Conservation (phyloP, 805 yeast species). For the Brettanomyces anomalus region DNA sequence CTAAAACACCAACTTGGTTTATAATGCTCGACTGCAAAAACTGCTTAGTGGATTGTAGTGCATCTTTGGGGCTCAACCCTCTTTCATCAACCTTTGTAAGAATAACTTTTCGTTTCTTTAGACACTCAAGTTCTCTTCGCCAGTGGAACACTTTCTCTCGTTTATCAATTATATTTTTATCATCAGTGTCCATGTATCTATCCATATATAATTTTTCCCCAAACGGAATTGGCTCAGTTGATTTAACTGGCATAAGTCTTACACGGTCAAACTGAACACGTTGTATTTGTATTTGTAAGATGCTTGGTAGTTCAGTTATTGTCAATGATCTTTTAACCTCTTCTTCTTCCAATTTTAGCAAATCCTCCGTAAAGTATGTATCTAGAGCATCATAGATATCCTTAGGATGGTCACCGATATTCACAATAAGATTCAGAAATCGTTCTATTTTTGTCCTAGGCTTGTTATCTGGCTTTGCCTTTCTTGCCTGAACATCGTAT, state of each 20-base stretch:
- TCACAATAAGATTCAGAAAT: conserved; percentile 73
- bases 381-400: conserved; percentile 89
- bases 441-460: conserved; percentile 57
- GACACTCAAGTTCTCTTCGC: conserved; percentile 43
- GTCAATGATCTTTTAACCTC: conserved; percentile 66
- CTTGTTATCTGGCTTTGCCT: conserved; percentile 16
- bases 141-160: conserved; percentile 52
- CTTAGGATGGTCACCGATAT: conserved; percentile 81
- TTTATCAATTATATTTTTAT: conserved; percentile 40
- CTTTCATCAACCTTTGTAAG: conserved; percentile 39
- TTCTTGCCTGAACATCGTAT: conserved; percentile 23
- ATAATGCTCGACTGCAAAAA: conserved; percentile 39
- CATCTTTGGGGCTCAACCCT: conserved; percentile 41
- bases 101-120: conserved; percentile 34
- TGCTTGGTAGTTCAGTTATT: conserved; percentile 63
- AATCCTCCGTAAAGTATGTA: conserved; percentile 68
- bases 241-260: conserved; percentile 67
- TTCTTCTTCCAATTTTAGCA: conserved; percentile 61
- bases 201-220: conserved; percentile 76
- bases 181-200: conserved; percentile 69
- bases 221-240: conserved; percentile 74
- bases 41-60: conserved; percentile 47
- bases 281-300: conserved; percentile 88
- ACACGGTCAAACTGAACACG: conserved; percentile 84
- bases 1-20: conserved; percentile 26